Conservation (phyloP, 805 yeast species). For the Dipodascus albidus region DNA sequence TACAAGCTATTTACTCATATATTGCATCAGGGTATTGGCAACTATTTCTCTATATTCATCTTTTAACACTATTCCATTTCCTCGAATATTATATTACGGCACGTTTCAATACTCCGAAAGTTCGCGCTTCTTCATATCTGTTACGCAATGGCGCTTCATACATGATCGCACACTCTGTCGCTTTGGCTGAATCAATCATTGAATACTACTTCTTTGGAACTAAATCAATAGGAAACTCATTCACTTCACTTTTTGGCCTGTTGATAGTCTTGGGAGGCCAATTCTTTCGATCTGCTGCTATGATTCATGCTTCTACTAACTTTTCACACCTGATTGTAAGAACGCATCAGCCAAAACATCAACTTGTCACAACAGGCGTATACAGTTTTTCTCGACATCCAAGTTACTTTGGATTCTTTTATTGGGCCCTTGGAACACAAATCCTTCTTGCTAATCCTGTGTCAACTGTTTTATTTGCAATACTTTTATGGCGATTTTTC, state of each 20-base stretch:
- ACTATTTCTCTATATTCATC: conserved; percentile 38
- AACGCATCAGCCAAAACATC: conserved; percentile 42
- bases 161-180: conserved; percentile 42
- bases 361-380: conserved; percentile 61
- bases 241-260: conserved; percentile 35
- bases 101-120: conserved; percentile 51
- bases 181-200: conserved; percentile 38
- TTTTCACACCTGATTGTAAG: conserved; percentile 72
- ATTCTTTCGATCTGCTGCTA: conserved; percentile 54
- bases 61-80: conserved; percentile 59
- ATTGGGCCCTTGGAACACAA: conserved; percentile 91
- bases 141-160: conserved; percentile 54
- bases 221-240: conserved; percentile 26
- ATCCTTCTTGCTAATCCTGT: conserved; percentile 56
- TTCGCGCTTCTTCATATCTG: conserved; percentile 45
- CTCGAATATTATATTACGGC: conserved; percentile 79
- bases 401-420: conserved; percentile 78
- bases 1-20: conserved; percentile 6
- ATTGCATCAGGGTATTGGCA: conserved; percentile 14
- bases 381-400: conserved; percentile 72
- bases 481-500: conserved; percentile 63
- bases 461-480: conserved; percentile 40
- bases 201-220: conserved; percentile 29
- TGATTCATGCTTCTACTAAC: conserved; percentile 79
- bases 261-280: conserved; percentile 50